Conservation (phyloP, 108 stramenopile species). For the Schizochytrium sp. region DNA sequence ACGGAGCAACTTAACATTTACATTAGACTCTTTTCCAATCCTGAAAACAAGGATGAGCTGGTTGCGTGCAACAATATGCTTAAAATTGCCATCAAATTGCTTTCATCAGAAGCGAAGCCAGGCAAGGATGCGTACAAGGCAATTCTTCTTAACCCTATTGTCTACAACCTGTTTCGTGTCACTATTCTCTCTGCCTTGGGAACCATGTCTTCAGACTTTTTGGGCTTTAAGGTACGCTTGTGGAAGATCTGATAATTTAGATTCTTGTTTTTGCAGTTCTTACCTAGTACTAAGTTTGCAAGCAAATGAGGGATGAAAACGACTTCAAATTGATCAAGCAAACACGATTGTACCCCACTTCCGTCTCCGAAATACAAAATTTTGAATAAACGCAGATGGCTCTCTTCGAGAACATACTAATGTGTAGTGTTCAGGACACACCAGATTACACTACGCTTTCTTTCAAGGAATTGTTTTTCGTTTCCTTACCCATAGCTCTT, state of each 20-base stretch:
- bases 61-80: conserved; percentile 59
- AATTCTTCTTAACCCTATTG: conserved; percentile 39
- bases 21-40: conserved; percentile 21
- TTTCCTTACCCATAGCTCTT: no score
- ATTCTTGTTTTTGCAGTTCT: no score
- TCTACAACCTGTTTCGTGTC: conserved; percentile 54
- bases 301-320: no score
- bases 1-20: conserved; percentile 57
- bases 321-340: no score
- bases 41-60: conserved; percentile 41
- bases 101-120: background rate
- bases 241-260: background rate
- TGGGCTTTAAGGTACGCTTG: conserved; percentile 46
- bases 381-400: no score
- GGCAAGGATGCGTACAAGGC: conserved; percentile 31
- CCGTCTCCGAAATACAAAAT: no score
- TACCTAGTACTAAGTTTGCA: no score
- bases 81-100: conserved; percentile 51
- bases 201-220: conserved; percentile 58
- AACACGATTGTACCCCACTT: no score
- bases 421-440: no score
- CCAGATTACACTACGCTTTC: no score
- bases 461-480: no score
- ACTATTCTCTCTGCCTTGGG: conserved; percentile 56
- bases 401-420: no score